Evolutionary conservation across 495 filamentous ascomycete genomes (phyloP), one percentile per base, ranked within the genome.

Genomic region (Oidiodendron maius): DNA sequence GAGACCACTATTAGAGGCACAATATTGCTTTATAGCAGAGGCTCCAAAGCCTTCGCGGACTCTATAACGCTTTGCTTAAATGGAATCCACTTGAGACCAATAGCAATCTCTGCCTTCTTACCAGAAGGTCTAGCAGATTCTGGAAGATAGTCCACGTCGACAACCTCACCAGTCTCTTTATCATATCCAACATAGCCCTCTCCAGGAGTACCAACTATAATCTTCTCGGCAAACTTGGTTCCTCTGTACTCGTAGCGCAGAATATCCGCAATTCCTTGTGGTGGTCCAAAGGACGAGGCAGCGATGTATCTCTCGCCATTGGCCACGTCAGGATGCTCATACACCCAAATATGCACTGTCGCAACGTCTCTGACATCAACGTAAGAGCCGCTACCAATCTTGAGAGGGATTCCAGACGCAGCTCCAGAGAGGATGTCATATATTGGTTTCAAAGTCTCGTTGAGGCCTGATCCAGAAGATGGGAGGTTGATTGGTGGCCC

Each of bases 301-400:
- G 51, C 47, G 12, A 72, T 44, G 48, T 65, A 71, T 24, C 71
- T 55, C 52, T 74, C 53, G 26, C 59, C 58, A 51, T 67, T 58
- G 1, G 61, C 44, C n/a, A 56, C 49, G 3, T 56, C 47, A 4
- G 63, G 53, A 37, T 71, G 48, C 39, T 69, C 66, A 24, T 61
- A 50, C 16, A 51, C 61, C 54, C 62, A 71, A 9, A 66, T 55
- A 32, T 69, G 59, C 40, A 67, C 48, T 0, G 59, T 50, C 5
- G 66, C 67, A n/a, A 74, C 70, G 45, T 74, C 70, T 11, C 71
- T 57, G 0, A 74, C 62, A 50, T 74, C 69, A 22, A 74, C 66
- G 41, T 59, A 64, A 30, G 44, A 48, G 3, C 56, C 45, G 22
- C 48, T 55, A 12, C 55, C 55, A 48, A 61, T 51, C 37, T 40